Base-by-base conservation (phyloP, 2,329 filamentous ascomycete genomes). In the Ceratocystis ficicola region DNA sequence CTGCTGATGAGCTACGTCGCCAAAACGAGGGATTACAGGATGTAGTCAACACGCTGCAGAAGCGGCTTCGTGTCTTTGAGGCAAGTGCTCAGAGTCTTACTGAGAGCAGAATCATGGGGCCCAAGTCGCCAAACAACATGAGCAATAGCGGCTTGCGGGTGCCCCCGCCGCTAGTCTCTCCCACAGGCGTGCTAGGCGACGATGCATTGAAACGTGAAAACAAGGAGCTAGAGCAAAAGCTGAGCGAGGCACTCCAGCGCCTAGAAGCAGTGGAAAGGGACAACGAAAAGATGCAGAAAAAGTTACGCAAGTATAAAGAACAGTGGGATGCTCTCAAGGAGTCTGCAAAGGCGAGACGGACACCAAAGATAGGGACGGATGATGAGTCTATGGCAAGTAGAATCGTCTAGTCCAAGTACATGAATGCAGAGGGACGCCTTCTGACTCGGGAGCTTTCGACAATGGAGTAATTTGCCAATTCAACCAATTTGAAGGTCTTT, bases 31-130 rank as follows among this genome's bases (percentile, higher is more conserved):
- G 88, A 8, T 81, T 97, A 63, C 93, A 94, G 71, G 84, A 88
- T 66, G 86, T 91, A 70, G 84, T 95, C 7, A 92, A 97, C 75
- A 90, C 90, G 62, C 82, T 96, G 44, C 89, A 88, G 69, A 89
- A 88, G 71, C 85, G 93, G 0, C 82, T 99, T n/a, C 89, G 94
- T 71, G 88, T 91, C 69, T 99, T 96, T 77, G 93, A 99, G 75
- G 86, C 90, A 48, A 92, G 90, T 71, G 90, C 91, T 0, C 94
- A 97, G 75, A 90, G 87, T 69, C 81, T 97, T 44, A 89, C 92
- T 15, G 90, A 96, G 73, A 95, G 90, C 70, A 86, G 84, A n/a
- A 74, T 86, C 5, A 81, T 84, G 75, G 77, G 81, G 15, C 82
- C 83, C 1, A 78, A 78, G 3, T 85, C 83, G 46, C 83, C 83